These are phyloP conservation scores for Micractinium sp. DNA, from an alignment of 139 green algal species.

Conservation along the genomic window DNA sequence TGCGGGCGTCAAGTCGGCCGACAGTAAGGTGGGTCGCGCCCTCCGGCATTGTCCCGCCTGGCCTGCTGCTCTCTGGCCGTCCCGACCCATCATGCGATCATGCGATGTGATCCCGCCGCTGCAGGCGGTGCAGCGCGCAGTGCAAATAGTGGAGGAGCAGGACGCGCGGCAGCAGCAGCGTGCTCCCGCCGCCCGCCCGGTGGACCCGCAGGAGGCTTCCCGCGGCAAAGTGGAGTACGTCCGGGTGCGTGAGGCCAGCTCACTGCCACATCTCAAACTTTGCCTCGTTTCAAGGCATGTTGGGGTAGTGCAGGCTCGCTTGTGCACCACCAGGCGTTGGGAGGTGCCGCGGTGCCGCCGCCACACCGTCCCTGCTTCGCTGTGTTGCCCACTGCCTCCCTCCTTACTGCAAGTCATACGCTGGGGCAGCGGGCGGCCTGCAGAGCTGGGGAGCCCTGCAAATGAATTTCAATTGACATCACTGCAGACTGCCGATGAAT, in stretches of 20 bases:
- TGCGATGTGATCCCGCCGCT: neutral
- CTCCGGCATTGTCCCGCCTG: neutral
- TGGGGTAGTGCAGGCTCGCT: neutral
- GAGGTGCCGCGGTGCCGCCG: too few relatives aligned
- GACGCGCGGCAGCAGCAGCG: slow-evolving; percentile 3
- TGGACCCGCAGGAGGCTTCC: slow-evolving; percentile 18
- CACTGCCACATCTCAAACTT: neutral
- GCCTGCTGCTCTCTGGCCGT: neutral
- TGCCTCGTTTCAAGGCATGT: too few relatives aligned
- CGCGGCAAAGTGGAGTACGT: slow-evolving; percentile 24
- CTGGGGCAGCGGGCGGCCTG: neutral
- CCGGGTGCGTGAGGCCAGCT: neutral
- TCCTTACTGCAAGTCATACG: neutral
- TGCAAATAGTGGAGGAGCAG: slow-evolving; percentile 30
- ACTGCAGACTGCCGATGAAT: too few relatives aligned
- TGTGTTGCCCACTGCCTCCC: neutral
- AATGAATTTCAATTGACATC: too few relatives aligned
- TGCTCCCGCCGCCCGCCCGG: neutral
- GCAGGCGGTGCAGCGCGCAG: slow-evolving; percentile 28
- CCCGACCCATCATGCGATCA: neutral
- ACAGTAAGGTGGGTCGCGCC: neutral
- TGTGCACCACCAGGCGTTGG: neutral
- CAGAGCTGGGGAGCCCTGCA: too few relatives aligned
- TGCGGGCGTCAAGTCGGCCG: slow-evolving; percentile 8
- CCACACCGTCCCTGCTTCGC: neutral